Base-by-base conservation (phyloP, 306 rosid genomes). In the Vigna unguiculata region DNA sequence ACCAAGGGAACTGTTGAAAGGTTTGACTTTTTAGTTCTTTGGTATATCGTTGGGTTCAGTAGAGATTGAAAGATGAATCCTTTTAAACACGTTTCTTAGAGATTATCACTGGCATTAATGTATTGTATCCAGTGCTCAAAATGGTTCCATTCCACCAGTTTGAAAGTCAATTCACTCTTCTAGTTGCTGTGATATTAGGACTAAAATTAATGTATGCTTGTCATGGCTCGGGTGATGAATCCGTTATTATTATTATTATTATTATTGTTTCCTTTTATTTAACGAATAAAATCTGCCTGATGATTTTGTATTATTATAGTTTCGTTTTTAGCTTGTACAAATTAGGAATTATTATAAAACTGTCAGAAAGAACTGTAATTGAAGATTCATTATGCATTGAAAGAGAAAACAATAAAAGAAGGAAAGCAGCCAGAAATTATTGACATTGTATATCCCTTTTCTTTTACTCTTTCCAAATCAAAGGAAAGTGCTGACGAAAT, bases 1-100 rank as follows among this genome's bases (percentile, higher is more conserved):
- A 91, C 96, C 52, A 92, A 83, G 89, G 93, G 88, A 61, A 92
- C 96, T 10, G 77, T 92, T 20, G 96, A 91, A 82, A 96, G 98
- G 99, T 95, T 77, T 73, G 73, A 30, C 43, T 58, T 79, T 28
- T 34, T 52, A 21, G 1, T 53, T 24, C 10, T 61, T 63, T 22
- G 59, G 69, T 28, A 81, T 71, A 30, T 68, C 59, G 38, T 22
- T 81, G 32, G 63, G 64, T 66, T 71, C 21, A 14, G 14, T 36
- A 2, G 53, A 24, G 63, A 53, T 78, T 73, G 69, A 52, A 69
- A 57, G 43, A 43, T 69, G 58, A 65, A 49, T 63, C 58, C 45
- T 16, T 55, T 21, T 20, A 15, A 53, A 13, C 17, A 24, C 38
- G 53, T 51, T 59, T 66, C 71, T 32, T 67, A 49, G 48, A 63